These are phyloP conservation scores for Fusarium subtropicale DNA, from an alignment of 2,329 filamentous ascomycete genomes.

Conservation along the genomic window DNA sequence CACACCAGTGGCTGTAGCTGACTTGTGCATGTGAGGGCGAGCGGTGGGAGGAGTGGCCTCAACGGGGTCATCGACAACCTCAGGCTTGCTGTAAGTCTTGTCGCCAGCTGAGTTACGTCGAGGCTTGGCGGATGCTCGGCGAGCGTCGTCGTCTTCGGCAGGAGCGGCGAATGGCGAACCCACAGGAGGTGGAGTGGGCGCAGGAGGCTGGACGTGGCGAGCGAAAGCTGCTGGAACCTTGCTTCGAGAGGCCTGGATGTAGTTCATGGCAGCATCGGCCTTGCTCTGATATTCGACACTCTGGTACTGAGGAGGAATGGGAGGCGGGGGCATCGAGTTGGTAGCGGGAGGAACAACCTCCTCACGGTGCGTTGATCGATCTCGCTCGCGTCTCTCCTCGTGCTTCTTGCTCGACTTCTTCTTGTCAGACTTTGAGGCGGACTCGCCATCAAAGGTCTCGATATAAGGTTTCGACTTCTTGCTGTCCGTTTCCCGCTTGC, in stretches of 20 bases:
- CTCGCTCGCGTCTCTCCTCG: conserved; percentile 53
- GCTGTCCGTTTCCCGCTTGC: conserved; percentile 53
- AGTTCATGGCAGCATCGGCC: conserved; percentile 37
- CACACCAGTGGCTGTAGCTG: conserved; percentile 43
- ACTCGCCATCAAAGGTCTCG: conserved; percentile 50
- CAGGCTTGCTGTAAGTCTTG: conserved; percentile 49
- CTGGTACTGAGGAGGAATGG: conserved; percentile 41
- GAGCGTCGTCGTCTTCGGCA: conserved; percentile 51
- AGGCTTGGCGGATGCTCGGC: conserved; percentile 50
- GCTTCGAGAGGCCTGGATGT: conserved; percentile 51
- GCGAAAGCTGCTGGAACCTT: conserved; percentile 41
- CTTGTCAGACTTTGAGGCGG: conserved; percentile 48
- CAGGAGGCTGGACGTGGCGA: conserved; percentile 48
- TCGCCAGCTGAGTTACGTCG: conserved; percentile 53
- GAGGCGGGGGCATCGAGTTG: conserved; percentile 37
- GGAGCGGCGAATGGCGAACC: conserved; percentile 47
- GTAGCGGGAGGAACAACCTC: conserved; percentile 42
- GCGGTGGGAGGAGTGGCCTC: conserved; percentile 49
- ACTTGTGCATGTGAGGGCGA: conserved; percentile 46
- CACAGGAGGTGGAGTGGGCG: conserved; percentile 53
- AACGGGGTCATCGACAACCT: conserved; percentile 50
- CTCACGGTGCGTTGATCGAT: conserved; percentile 52
- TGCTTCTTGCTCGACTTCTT: conserved; percentile 57
- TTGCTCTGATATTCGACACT: conserved; percentile 38
- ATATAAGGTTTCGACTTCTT: conserved; percentile 54